These are phyloP conservation scores for Nicotiana sylvestris DNA, from an alignment of 257 asterid species.

Conservation along the genomic window DNA sequence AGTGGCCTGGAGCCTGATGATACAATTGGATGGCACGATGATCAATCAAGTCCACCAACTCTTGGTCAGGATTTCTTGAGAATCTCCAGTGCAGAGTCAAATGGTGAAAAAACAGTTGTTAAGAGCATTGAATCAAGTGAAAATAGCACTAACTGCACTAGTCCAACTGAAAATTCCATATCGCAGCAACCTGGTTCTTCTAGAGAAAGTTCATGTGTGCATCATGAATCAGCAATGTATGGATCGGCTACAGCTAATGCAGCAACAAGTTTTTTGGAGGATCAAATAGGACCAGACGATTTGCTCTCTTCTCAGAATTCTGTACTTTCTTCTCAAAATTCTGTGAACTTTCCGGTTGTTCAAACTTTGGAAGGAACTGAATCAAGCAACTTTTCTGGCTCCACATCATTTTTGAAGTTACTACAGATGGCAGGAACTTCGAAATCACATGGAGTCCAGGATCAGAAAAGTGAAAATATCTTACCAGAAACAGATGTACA, in stretches of 20 bases:
- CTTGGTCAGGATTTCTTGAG: conserved; percentile 29
- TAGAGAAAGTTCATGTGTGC: conserved; percentile 27
- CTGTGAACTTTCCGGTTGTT: conserved; percentile 25
- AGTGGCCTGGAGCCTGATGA: conserved; percentile 40
- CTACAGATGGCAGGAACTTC: conserved; percentile 38
- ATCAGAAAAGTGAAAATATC: conserved; percentile 1
- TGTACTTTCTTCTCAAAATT: conserved; percentile 58
- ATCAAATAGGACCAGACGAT: conserved; percentile 50
- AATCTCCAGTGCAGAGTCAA: conserved; percentile 5
- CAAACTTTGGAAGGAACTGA: conserved; percentile 45
- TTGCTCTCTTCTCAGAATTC: conserved; percentile 62
- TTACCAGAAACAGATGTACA: background rate
- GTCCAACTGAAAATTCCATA: conserved; percentile 24
- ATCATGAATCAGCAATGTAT: conserved; percentile 34
- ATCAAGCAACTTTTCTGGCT: conserved; percentile 21
- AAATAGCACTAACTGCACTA: conserved; percentile 24
- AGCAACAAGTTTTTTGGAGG: conserved; percentile 21
- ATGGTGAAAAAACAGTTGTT: conserved; percentile 30
- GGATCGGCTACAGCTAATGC: background rate
- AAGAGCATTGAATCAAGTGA: conserved; percentile 22
- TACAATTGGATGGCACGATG: conserved; percentile 36
- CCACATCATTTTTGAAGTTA: conserved; percentile 49
- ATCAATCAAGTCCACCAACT: conserved; percentile 26
- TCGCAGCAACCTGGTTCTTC: conserved; percentile 35
- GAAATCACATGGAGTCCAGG: background rate